Evolutionary conservation across 352 stramenopile species (phyloP), one percentile per base, ranked within the genome.

Genomic region (Pythium apleroticum): DNA sequence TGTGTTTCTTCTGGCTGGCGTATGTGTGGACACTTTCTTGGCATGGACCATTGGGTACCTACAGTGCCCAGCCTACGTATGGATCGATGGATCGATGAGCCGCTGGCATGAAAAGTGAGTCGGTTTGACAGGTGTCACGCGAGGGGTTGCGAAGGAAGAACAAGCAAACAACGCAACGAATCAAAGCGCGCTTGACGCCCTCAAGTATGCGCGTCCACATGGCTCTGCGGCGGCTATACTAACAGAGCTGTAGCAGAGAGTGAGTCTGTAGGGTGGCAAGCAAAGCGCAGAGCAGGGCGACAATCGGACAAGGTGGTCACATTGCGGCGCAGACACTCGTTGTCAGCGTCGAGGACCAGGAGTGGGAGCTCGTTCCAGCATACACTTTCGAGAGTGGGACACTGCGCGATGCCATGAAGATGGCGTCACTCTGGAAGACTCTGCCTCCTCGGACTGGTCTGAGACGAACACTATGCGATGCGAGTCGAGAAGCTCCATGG

Each of bases 371-470:
- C 58, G 37, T 37, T 27, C 63, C 53, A 67, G 67, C 65, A 54
- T 72, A 72, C 65, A 72, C 65, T 72, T 71, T 60, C 37, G 4
- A 67, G 19, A 66, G 57, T 62, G 53, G 57, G 57, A 62, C 31
- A 17, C 11, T 5, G 57, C 5, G 41, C 57, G 30, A 66, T 15
- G 14, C 7, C 49, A 60, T 66, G 57, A 71, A 35, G 37, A 46
- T 46, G 37, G 37, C 37, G 37, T 22, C 37, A 46, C 14, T 17
- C 15, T 14, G 6, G 37, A 19, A 5, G 35, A 33, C 35, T 43
- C 35, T 4, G 10, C 35, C 35, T 43, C 35, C 12, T 4, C 35
- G 7, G 6, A 43, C 10, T 5, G 4, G 8, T 43, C 35, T 43
- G 35, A 52, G 9, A 52, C 14, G n/a, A n/a, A n/a, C n/a, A n/a